Evolutionary conservation across 2,329 filamentous ascomycete species (phyloP).

Genomic region (Aspergillus puulaauensis): DNA sequence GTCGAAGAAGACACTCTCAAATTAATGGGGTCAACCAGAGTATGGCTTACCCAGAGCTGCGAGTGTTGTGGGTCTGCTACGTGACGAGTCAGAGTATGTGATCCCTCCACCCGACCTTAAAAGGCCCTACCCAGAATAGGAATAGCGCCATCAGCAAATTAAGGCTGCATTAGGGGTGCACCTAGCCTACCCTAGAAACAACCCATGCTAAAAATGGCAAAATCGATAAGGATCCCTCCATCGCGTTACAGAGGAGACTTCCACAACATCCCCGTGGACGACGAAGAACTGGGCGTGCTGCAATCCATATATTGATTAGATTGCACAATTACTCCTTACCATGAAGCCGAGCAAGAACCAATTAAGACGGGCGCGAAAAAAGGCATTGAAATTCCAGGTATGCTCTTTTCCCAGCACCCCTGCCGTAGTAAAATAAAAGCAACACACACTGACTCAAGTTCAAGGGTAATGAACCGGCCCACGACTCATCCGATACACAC

Average conservation of each 20-base stretch:
- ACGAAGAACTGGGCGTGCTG: background rate
- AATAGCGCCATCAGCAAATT: background rate
- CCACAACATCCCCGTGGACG: background rate
- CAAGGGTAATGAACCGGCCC: slow-evolving; percentile 29
- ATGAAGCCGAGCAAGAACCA: slow-evolving; percentile 90
- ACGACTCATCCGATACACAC: slow-evolving; percentile 8
- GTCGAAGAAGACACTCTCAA: no score
- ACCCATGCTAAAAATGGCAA: background rate
- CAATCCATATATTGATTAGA: background rate
- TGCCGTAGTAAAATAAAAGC: background rate
- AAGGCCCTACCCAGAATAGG: background rate
- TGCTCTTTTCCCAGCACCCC: slow-evolving; percentile 20
- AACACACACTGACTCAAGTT: slow-evolving; percentile 13
- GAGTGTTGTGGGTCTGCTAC: no score
- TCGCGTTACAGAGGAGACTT: background rate
- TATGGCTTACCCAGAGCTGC: no score
- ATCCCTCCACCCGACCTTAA: no score
- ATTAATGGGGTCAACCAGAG: no score
- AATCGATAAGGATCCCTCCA: no score
- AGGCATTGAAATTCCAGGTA: slow-evolving; percentile 76
- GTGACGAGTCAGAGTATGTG: no score
- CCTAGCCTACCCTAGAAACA: background rate
- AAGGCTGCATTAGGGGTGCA: background rate
- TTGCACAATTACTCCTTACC: background rate
- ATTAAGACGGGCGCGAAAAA: slow-evolving; percentile 88